phyloP scores from a whole-genome alignment of 2,329 filamentous ascomycete species.

The Penicillium polonicum region DNA sequence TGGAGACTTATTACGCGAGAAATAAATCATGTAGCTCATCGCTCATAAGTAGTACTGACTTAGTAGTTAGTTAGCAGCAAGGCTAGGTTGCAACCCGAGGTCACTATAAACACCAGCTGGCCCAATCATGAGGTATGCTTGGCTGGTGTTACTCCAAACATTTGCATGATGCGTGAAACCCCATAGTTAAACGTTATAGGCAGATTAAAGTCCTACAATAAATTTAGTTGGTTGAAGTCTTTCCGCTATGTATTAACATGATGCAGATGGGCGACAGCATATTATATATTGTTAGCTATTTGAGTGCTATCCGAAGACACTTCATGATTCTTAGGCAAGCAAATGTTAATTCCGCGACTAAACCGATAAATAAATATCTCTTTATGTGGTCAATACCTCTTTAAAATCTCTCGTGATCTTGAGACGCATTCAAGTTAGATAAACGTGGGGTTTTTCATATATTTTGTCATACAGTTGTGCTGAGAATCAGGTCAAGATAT shows the following conservation, averaged over 20 bases:
- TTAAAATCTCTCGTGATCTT: not conserved
- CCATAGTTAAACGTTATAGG: not conserved
- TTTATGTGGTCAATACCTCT: not conserved
- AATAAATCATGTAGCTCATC: no score
- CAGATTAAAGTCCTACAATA: no score
- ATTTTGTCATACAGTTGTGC: not conserved
- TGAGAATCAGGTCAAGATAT: not conserved
- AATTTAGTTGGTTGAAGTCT: not conserved
- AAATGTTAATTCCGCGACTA: not conserved
- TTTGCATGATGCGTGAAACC: not conserved
- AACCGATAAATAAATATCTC: not conserved
- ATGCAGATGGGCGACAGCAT: not conserved
- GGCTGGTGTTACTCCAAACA: not conserved
- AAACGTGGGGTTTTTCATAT: not conserved
- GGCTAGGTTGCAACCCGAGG: not conserved
- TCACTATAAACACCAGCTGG: not conserved
- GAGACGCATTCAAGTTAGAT: not conserved
- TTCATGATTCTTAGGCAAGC: not conserved
- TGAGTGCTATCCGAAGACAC: no score
- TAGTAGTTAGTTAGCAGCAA: not conserved
- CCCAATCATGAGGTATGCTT: not conserved
- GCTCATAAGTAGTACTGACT: not conserved
- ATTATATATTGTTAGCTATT: not conserved
- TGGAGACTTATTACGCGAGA: not conserved
- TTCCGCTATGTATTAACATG: not conserved